Evolutionary conservation across 1,284 basidiomycete species (phyloP), one percentile per base, ranked within the genome.

Genomic region (Earliella scabrosa): DNA sequence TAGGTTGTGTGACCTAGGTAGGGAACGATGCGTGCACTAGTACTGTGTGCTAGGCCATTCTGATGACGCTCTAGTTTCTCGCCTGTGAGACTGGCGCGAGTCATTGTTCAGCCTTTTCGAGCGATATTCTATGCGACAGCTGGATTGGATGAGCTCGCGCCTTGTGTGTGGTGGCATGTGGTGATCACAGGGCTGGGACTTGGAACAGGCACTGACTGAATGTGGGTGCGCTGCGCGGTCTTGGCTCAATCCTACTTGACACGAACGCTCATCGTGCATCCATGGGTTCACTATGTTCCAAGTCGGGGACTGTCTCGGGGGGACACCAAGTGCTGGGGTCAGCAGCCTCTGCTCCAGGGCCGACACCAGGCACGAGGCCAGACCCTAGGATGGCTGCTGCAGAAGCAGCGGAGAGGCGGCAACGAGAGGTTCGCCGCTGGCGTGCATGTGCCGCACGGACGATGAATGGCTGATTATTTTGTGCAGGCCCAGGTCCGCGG

Each of bases 211-310:
- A 46, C 31, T 24, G 31, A 14, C 26, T 16, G 16, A 8, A 16
- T 23, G 9, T 11, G 10, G 21, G 9, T 46, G 45, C 31, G 39
- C 39, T 41, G 39, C 23, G 21, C 21, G 39, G 35, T 20, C 45
- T 56, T 52, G 38, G 54, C 54, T 50, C 26, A 13, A 24, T 52
- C 13, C 40, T 18, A 9, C 50, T 61, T 56, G 50, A 44, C 59
- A 52, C 50, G 18, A 59, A 54, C 55, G 43, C 40, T 50, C 47
- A 63, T 31, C 13, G 9, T 23, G 11, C 24, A 45, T 62, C 50
- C 35, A 88, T 89, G 88, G 88, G 88, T 59, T 82, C 81, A 49
- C 73, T 88, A 40, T 88, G 87, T 69, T 89, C 88, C 26, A 89
- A 87, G 70, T 67, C 78, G 32, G 75, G 73, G 46, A 69, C 72